These are phyloP conservation scores for Fusarium domesticum DNA, from an alignment of 2,329 filamentous ascomycete species.

Conservation along the genomic window DNA sequence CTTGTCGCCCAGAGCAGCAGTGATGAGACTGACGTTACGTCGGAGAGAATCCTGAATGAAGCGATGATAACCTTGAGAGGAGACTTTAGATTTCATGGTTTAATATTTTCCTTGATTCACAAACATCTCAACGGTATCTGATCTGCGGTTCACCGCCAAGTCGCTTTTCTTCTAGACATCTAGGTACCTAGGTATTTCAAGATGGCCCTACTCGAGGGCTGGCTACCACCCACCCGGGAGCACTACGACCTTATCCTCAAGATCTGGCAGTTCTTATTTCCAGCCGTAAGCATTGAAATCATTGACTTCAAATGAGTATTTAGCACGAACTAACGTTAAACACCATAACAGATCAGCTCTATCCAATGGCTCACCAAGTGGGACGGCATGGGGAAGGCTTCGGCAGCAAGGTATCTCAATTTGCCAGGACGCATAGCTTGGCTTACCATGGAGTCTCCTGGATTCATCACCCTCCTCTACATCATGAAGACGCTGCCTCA, in stretches of 20 bases:
- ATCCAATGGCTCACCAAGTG: conserved; percentile 74
- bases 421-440: conserved; percentile 85
- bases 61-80: no score
- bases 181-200: conserved; percentile 8
- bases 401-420: conserved; percentile 70
- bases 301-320: no score
- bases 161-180: no score
- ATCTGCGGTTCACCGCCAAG: no score
- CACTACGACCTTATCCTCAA: conserved; percentile 54
- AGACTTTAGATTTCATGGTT: no score
- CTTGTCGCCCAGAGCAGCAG: conserved; percentile 11
- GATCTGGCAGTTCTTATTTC: conserved; percentile 52
- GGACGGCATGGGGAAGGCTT: conserved; percentile 94
- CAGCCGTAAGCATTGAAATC: conserved; percentile 48
- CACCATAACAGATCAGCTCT: conserved; percentile 57
- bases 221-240: conserved; percentile 56
- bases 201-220: conserved; percentile 51
- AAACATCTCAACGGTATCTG: no score
- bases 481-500: conserved; percentile 67
- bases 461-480: conserved; percentile 75
- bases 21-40: no score
- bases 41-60: no score
- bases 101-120: no score
- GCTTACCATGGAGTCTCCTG: conserved; percentile 83
- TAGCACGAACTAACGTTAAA: conserved; percentile 8